A percentile compares a stretch with the other conserved stretches of the same genome.
Evolutionary conservation across 306 rosid genomes (phyloP).

Genomic region (Crataegus laevigata): DNA sequence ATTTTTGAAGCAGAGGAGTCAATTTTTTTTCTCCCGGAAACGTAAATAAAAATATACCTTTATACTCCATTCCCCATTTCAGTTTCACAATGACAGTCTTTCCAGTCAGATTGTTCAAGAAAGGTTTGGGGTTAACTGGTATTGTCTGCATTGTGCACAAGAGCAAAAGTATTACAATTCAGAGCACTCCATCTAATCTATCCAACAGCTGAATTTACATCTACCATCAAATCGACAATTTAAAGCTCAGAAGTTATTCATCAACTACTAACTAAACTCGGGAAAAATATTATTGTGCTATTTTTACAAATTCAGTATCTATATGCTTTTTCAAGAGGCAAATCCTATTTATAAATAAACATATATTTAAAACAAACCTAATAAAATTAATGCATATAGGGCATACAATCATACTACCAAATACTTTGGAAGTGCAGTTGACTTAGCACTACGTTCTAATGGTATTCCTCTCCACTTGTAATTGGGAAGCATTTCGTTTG

Average conservation of each 20-base stretch:
- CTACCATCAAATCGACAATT: neutral
- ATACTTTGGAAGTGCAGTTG: no score
- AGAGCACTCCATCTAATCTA: neutral
- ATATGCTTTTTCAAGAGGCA: neutral
- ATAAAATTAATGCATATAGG: no score
- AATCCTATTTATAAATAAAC: neutral
- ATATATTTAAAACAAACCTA: no score
- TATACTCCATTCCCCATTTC: conserved; percentile 60
- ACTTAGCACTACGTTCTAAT: no score
- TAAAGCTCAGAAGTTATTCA: neutral
- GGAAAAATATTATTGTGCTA: neutral
- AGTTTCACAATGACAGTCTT: conserved; percentile 48
- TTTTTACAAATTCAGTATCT: neutral
- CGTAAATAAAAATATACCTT: conserved; percentile 20
- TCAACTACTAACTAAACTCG: neutral
- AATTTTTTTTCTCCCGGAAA: neutral
- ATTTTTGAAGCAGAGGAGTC: neutral
- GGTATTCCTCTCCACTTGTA: no score
- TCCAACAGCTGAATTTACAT: neutral
- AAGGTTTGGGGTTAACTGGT: conserved; percentile 53
- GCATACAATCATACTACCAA: no score
- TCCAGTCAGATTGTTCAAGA: conserved; percentile 55
- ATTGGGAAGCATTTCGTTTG: no score
- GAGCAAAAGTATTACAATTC: neutral
- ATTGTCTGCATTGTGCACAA: conserved; percentile 27